Percentiles rank a stretch among this genome's conserved stretches.
Evolutionary conservation across 768 basidiomycete species (phyloP).

Genomic region (Lenzites betulinus): DNA sequence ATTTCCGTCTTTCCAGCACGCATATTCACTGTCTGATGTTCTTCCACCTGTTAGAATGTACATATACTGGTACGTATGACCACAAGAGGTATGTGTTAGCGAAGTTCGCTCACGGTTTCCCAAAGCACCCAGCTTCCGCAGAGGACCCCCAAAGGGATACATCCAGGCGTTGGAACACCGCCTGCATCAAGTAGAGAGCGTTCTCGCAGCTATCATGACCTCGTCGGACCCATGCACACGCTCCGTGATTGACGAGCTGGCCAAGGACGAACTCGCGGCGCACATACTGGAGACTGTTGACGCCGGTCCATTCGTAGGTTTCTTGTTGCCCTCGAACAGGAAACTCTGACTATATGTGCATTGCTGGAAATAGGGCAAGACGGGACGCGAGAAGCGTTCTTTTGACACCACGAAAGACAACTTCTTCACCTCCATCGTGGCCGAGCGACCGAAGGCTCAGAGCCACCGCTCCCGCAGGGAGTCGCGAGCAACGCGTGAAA

Average conservation of each 20-base stretch:
- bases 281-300: constrained; percentile 79
- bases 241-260: constrained; percentile 60
- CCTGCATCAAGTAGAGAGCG: constrained; percentile 89
- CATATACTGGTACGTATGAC: constrained; percentile 16
- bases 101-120: background rate
- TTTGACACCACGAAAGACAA: constrained; percentile 72
- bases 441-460: constrained; percentile 51
- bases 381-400: constrained; percentile 51
- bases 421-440: constrained; percentile 73
- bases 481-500: constrained; percentile 74
- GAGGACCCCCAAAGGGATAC: constrained; percentile 90
- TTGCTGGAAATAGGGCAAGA: constrained; percentile 53
- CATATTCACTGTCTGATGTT: background rate
- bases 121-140: constrained; percentile 73
- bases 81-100: too few relatives aligned
- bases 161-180: constrained; percentile 90
- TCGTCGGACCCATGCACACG: constrained; percentile 69
- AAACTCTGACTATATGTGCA: background rate
- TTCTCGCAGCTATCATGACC: constrained; percentile 78
- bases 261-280: constrained; percentile 72
- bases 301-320: constrained; percentile 73
- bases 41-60: constrained; percentile 11
- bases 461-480: constrained; percentile 59
- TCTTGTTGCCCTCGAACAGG: background rate
- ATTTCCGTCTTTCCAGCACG: constrained; percentile 36